These are phyloP conservation scores for Gremmenia infestans DNA, from an alignment of 2,329 filamentous ascomycete genomes.

Conservation along the genomic window DNA sequence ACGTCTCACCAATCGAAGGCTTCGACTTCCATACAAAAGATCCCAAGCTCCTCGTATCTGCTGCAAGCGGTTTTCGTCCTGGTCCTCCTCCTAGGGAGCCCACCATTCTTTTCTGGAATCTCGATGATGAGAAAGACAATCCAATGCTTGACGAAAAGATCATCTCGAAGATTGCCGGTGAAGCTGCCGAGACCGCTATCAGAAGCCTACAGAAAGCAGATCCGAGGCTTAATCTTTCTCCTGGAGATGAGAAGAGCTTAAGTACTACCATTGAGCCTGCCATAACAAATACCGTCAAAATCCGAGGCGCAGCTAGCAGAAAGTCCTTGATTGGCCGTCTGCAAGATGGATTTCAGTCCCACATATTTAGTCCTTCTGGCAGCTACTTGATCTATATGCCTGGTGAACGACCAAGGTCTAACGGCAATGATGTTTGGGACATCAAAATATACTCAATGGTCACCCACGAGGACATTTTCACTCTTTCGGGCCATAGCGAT, in stretches of 20 bases:
- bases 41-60: constrained; percentile 7
- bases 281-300: constrained; percentile 3
- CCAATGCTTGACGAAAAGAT: not conserved
- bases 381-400: constrained; percentile 5
- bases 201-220: not conserved
- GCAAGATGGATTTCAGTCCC: constrained; percentile 1
- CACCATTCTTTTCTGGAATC: constrained; percentile 8
- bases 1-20: constrained; percentile 4
- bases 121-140: constrained; percentile 3
- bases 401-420: constrained; percentile 3
- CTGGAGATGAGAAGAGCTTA: constrained; percentile 1
- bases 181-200: constrained; percentile 4
- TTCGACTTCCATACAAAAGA: constrained; percentile 6
- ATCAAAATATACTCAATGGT: constrained; percentile 8
- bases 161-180: constrained; percentile 1
- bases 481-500: constrained; percentile 6
- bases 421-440: constrained; percentile 6
- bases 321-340: constrained; percentile 1
- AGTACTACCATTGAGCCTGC: not conserved
- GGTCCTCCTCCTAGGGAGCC: not conserved
- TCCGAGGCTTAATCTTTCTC: not conserved
- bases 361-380: constrained; percentile 10
- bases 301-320: not conserved
- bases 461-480: constrained; percentile 3
- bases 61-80: not conserved